Percentiles rank a stretch among this genome's conserved stretches.
phyloP scores from a whole-genome alignment of 2,329 filamentous ascomycete genomes.

The Fusarium papillatum region DNA sequence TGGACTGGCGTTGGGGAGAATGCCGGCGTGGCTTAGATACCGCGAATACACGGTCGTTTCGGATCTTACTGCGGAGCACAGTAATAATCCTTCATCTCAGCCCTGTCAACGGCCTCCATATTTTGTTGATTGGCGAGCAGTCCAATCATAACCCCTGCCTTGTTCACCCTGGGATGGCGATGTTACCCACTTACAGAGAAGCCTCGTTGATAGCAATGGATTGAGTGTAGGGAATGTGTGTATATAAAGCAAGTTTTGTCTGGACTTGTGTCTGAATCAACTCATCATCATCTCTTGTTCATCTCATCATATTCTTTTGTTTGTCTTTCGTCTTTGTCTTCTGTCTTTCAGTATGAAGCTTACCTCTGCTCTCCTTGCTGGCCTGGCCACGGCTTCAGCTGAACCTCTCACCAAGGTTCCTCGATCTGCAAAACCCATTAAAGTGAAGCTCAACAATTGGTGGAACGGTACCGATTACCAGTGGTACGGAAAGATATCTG shows the following conservation, averaged over 20 bases:
- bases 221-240: not conserved
- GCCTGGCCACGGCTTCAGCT: not conserved
- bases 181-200: not conserved
- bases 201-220: not conserved
- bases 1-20: conserved; percentile 27
- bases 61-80: not conserved
- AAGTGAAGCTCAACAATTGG: conserved; percentile 30
- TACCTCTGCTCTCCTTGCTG: not conserved
- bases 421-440: not conserved
- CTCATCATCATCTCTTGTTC: not conserved
- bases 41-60: not conserved
- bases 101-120: not conserved
- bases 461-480: conserved; percentile 26
- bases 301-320: not conserved
- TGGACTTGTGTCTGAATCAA: not conserved
- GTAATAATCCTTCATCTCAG: not conserved
- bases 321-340: not conserved
- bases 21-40: conserved; percentile 15
- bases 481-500: conserved; percentile 35
- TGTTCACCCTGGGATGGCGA: not conserved
- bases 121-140: conserved; percentile 17
- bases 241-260: conserved; percentile 3
- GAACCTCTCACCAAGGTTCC: not conserved
- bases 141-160: conserved; percentile 21
- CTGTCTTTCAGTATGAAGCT: not conserved